Evolutionary conservation across 2,329 filamentous ascomycete species (phyloP).

Genomic region (Dryadomyces sulphureus): DNA sequence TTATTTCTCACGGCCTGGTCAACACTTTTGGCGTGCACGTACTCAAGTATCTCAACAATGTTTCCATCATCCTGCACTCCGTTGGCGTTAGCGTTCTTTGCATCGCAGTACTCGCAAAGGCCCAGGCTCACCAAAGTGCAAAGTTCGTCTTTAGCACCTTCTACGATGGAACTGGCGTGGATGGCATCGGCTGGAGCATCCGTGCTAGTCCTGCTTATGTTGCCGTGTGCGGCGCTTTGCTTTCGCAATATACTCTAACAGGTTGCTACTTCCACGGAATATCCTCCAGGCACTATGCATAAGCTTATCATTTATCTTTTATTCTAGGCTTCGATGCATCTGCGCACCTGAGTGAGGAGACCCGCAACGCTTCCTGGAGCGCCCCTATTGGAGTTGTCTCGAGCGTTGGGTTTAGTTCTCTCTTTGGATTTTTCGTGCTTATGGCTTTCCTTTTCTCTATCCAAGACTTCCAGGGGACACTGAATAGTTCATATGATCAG

Average conservation of each 20-base stretch:
- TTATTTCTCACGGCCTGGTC: slow-evolving; percentile 36
- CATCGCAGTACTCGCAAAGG: slow-evolving; percentile 40
- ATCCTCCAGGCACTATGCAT: neutral
- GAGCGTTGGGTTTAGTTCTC: slow-evolving; percentile 36
- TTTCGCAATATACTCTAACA: slow-evolving; percentile 32
- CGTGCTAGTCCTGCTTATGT: slow-evolving; percentile 39
- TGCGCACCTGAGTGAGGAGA: slow-evolving; percentile 44
- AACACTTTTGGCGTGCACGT: slow-evolving; percentile 43
- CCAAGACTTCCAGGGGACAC: slow-evolving; percentile 35
- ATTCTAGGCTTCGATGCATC: slow-evolving; percentile 35
- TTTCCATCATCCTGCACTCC: slow-evolving; percentile 39
- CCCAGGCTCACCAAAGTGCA: slow-evolving; percentile 38
- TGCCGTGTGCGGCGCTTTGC: slow-evolving; percentile 35
- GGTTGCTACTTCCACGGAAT: slow-evolving; percentile 1
- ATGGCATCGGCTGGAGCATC: slow-evolving; percentile 34
- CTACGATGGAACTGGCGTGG: slow-evolving; percentile 34
- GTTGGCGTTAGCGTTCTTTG: slow-evolving; percentile 35
- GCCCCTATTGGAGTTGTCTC: slow-evolving; percentile 43
- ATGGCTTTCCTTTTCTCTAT: slow-evolving; percentile 42
- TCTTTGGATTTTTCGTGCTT: slow-evolving; percentile 46
- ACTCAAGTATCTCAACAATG: slow-evolving; percentile 41
- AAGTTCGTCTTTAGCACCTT: slow-evolving; percentile 40
- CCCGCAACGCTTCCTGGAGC: slow-evolving; percentile 37
- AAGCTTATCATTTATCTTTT: neutral
- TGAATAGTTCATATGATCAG: slow-evolving; percentile 30